These are phyloP conservation scores for Camelina hispida DNA, from an alignment of 345 rosid species.

Conservation along the genomic window DNA sequence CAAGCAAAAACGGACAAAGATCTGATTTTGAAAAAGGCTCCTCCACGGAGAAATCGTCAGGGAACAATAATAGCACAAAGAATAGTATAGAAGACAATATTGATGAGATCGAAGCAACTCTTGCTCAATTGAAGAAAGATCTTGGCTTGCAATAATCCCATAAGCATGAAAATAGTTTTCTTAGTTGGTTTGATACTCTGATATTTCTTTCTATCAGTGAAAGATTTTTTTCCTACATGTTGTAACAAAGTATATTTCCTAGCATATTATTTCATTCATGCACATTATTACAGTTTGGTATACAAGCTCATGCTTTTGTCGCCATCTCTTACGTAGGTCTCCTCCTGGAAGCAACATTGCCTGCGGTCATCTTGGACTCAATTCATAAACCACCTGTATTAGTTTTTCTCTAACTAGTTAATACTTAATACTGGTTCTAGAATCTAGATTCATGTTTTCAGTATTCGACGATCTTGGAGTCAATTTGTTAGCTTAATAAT, in stretches of 20 bases:
- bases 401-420: not conserved
- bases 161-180: not conserved
- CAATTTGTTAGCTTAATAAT: not conserved
- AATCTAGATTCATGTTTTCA: not conserved
- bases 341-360: slow-evolving; percentile 5
- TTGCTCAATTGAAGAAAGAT: slow-evolving; percentile 81
- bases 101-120: slow-evolving; percentile 90
- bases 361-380: not conserved
- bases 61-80: slow-evolving; percentile 45
- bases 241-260: not conserved
- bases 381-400: not conserved
- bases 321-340: not conserved
- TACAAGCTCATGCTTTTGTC: slow-evolving; percentile 6
- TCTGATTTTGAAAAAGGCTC: slow-evolving; percentile 38
- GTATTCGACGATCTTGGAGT: not conserved
- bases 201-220: not conserved
- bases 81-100: slow-evolving; percentile 73
- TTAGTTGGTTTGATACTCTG: not conserved
- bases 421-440: not conserved
- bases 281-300: too few species aligned
- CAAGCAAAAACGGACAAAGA: slow-evolving; percentile 34
- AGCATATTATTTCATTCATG: not conserved
- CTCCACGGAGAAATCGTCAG: slow-evolving; percentile 40
- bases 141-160: slow-evolving; percentile 65
- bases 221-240: not conserved